Evolutionary conservation across 2,329 filamentous ascomycete genomes (phyloP).

Genomic region (Colletotrichum sidae): DNA sequence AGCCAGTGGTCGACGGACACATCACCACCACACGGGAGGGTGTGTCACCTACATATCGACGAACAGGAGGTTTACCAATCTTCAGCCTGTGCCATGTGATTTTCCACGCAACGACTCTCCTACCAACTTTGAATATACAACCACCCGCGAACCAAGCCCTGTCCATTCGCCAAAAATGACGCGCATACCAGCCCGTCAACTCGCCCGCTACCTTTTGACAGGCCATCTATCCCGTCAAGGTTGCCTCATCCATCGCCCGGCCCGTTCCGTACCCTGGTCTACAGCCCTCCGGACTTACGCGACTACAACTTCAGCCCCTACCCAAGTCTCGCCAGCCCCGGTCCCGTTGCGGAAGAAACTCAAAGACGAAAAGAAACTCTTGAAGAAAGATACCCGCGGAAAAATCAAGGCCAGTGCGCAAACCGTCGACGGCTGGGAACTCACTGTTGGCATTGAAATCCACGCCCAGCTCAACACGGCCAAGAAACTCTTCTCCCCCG

Average conservation of each 20-base stretch:
- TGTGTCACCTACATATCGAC: constrained; percentile 9
- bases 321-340: constrained; percentile 37
- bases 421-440: constrained; percentile 80
- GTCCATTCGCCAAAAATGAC: constrained; percentile 50
- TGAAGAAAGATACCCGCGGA: constrained; percentile 71
- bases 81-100: too few relatives aligned
- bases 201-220: constrained; percentile 62
- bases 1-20: constrained; percentile 29
- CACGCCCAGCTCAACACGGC: constrained; percentile 94
- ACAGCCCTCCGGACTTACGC: constrained; percentile 39
- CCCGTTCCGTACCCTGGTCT: constrained; percentile 34
- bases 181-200: constrained; percentile 55
- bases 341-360: constrained; percentile 77
- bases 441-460: constrained; percentile 96
- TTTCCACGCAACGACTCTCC: not conserved
- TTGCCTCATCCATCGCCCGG: constrained; percentile 48
- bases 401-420: constrained; percentile 60
- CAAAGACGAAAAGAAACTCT: constrained; percentile 77
- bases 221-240: constrained; percentile 56
- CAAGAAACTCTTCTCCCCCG: constrained; percentile 88
- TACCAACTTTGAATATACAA: not conserved
- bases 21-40: constrained; percentile 9
- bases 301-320: constrained; percentile 41
- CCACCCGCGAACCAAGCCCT: not conserved
- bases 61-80: not conserved